These are phyloP conservation scores for Chlamydomonas schloesseri DNA, from an alignment of 139 green algal genomes.

Conservation along the genomic window DNA sequence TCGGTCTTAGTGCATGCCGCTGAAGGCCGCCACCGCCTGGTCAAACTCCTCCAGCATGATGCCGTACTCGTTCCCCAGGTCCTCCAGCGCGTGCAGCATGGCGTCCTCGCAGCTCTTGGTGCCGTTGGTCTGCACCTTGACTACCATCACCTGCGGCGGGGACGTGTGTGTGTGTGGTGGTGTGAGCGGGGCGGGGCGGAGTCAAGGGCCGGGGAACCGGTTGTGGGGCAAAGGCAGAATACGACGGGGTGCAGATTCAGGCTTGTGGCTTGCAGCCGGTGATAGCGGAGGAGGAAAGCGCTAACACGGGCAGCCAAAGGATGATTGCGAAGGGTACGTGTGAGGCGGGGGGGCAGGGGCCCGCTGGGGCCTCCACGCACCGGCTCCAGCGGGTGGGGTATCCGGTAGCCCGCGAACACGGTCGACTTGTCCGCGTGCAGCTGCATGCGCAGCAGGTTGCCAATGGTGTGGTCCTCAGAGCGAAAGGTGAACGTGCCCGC, in stretches of 20 bases:
- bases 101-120: conserved; percentile 63
- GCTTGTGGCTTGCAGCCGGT: too few relatives aligned
- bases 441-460: conserved; percentile 92
- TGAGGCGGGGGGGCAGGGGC: too few relatives aligned
- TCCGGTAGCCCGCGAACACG: conserved; percentile 94
- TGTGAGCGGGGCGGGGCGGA: too few relatives aligned
- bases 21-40: not conserved
- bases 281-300: too few relatives aligned
- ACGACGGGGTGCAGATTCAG: too few relatives aligned
- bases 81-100: conserved; percentile 65
- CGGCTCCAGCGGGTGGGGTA: conserved; percentile 94
- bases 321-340: too few relatives aligned
- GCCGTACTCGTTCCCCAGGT: conserved; percentile 61
- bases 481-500: conserved; percentile 89
- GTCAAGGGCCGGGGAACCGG: too few relatives aligned
- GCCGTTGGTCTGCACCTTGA: conserved; percentile 86
- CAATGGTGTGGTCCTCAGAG: conserved; percentile 95
- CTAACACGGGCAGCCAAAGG: too few relatives aligned
- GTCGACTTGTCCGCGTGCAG: conserved; percentile 79
- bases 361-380: not conserved
- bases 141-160: conserved; percentile 65
- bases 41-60: conserved; percentile 60
- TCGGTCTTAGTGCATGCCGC: too few relatives aligned
- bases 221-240: too few relatives aligned
- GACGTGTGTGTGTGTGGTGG: too few relatives aligned